These are phyloP conservation scores for Capsicum rhomboideum DNA, from an alignment of 257 asterid species.

Conservation along the genomic window DNA sequence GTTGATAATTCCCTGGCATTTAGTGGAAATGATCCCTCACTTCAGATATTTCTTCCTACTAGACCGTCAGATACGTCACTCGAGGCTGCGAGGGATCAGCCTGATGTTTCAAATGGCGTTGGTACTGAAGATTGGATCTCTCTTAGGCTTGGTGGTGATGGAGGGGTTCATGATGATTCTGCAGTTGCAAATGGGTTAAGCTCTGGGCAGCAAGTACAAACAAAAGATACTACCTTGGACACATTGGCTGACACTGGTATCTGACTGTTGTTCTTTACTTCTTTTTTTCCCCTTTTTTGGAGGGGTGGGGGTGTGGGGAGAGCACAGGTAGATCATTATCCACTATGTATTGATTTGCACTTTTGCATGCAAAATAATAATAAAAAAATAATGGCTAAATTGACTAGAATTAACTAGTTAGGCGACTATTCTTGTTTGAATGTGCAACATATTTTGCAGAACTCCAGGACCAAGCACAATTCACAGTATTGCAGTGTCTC, in stretches of 20 bases:
- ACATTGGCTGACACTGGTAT: constrained; percentile 62
- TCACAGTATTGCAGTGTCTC: background rate
- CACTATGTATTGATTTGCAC: background rate
- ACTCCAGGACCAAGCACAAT: background rate
- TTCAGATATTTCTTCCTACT: constrained; percentile 89
- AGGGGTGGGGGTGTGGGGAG: background rate
- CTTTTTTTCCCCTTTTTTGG: background rate
- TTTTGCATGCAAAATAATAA: background rate
- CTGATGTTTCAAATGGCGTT: constrained; percentile 57
- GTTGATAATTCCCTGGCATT: constrained; percentile 67
- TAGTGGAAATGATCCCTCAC: constrained; percentile 73
- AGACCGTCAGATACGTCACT: constrained; percentile 57
- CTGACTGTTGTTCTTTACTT: background rate
- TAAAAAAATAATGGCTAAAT: background rate
- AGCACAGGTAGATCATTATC: background rate
- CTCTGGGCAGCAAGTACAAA: constrained; percentile 37
- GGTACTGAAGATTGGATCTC: constrained; percentile 78
- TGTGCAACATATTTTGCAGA: background rate
- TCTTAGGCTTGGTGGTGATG: constrained; percentile 78
- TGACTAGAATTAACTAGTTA: background rate
- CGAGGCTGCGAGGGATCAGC: constrained; percentile 49
- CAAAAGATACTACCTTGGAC: constrained; percentile 40
- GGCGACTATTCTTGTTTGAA: background rate
- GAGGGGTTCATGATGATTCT: constrained; percentile 29
- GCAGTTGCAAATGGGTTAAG: constrained; percentile 38